These are phyloP conservation scores for Solanum appendiculatum DNA, from an alignment of 257 asterid species.

Conservation along the genomic window DNA sequence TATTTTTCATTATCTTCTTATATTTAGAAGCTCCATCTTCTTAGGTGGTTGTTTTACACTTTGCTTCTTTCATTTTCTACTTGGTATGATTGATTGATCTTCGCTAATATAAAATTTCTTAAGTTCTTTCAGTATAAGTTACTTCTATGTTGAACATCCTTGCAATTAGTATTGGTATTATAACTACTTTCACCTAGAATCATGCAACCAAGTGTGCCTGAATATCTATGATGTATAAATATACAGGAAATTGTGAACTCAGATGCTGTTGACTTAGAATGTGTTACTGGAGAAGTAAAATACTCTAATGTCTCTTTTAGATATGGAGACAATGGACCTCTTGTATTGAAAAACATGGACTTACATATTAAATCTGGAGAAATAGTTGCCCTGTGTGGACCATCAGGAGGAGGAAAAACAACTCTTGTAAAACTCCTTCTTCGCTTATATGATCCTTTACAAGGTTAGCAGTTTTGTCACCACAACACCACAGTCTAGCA, in stretches of 20 bases:
- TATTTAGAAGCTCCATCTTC: neutral
- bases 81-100: neutral
- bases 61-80: neutral
- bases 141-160: neutral
- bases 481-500: neutral
- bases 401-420: slow-evolving; percentile 98
- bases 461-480: slow-evolving; percentile 29
- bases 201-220: neutral
- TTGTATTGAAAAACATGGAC: slow-evolving; percentile 42
- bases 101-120: neutral
- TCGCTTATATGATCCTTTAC: slow-evolving; percentile 77
- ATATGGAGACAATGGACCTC: slow-evolving; percentile 43
- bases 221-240: neutral
- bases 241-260: slow-evolving; percentile 56
- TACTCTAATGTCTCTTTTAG: slow-evolving; percentile 55
- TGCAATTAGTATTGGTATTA: neutral
- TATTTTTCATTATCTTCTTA: neutral
- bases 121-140: neutral
- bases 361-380: slow-evolving; percentile 79
- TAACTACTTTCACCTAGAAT: neutral
- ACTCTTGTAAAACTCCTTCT: slow-evolving; percentile 88
- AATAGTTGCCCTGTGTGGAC: slow-evolving; percentile 86
- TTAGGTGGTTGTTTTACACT: neutral
- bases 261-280: slow-evolving; percentile 49
- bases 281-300: slow-evolving; percentile 59